Conservation (phyloP, 768 basidiomycete genomes). For the Mycena vulgaris region DNA sequence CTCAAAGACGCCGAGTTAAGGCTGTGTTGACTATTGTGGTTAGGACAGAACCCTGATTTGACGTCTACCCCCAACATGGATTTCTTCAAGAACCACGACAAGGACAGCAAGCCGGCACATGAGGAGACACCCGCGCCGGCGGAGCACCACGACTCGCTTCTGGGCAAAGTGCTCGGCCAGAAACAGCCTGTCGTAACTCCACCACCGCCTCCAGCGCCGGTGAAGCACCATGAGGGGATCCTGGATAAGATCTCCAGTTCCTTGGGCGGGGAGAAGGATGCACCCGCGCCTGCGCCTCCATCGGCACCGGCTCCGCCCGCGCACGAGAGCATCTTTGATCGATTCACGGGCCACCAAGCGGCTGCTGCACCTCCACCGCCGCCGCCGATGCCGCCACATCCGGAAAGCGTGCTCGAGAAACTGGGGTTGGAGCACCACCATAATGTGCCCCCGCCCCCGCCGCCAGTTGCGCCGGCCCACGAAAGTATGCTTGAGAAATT, state of each 20-base stretch:
- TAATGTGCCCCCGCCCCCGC: neutral
- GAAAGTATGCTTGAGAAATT: neutral
- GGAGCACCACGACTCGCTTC: conserved; percentile 17
- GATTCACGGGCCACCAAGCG: conserved; percentile 1
- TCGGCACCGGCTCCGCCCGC: conserved; percentile 5
- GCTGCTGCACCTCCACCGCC: conserved; percentile 2
- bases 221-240: conserved; percentile 12
- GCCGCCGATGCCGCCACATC: conserved; percentile 7
- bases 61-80: conserved; percentile 24
- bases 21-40: conserved; percentile 16
- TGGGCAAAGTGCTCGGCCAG: conserved; percentile 24
- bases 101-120: neutral
- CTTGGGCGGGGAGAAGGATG: neutral
- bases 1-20: conserved; percentile 1
- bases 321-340: conserved; percentile 19
- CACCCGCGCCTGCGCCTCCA: neutral
- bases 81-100: conserved; percentile 6
- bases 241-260: neutral
- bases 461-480: neutral
- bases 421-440: neutral
- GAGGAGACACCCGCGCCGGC: neutral
- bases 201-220: neutral
- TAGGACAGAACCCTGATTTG: neutral
- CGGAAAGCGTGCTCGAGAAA: conserved; percentile 17
- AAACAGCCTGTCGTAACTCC: neutral